Percentiles rank a stretch among this genome's conserved stretches.
Conservation (phyloP, 768 basidiomycete species). For the Fibroporia radiculosa region DNA sequence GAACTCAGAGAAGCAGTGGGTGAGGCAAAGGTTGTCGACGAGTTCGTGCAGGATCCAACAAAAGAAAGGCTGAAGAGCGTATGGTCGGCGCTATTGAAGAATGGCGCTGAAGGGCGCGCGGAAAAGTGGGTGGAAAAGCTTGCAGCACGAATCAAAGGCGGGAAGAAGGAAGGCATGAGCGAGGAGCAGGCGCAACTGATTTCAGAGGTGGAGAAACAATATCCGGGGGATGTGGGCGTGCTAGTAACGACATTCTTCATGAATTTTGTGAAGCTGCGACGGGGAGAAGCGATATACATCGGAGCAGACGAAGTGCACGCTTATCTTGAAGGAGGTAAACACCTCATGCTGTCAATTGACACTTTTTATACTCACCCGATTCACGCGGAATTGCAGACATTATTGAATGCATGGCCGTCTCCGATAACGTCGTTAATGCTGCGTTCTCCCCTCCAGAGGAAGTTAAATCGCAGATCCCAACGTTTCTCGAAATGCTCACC, state of each 20-base stretch:
- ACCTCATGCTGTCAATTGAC: slow-evolving; percentile 3
- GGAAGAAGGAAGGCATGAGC: slow-evolving; percentile 13
- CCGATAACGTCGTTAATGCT: slow-evolving; percentile 52
- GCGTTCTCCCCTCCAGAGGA: slow-evolving; percentile 28
- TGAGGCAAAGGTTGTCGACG: slow-evolving; percentile 22
- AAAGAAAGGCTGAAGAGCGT: slow-evolving; percentile 29
- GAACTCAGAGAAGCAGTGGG: slow-evolving; percentile 37
- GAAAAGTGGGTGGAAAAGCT: slow-evolving; percentile 25
- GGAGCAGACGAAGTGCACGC: slow-evolving; percentile 52
- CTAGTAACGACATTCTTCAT: slow-evolving; percentile 43
- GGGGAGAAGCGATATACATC: slow-evolving; percentile 47
- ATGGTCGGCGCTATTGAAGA: slow-evolving; percentile 34
- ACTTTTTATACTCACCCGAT: neutral
- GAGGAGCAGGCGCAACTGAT: slow-evolving; percentile 27
- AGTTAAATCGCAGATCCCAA: slow-evolving; percentile 10
- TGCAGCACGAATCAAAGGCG: slow-evolving; percentile 19
- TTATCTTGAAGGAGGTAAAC: slow-evolving; percentile 46
- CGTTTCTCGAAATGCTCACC: slow-evolving; percentile 20
- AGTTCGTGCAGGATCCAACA: slow-evolving; percentile 25
- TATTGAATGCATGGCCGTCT: slow-evolving; percentile 54
- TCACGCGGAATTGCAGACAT: slow-evolving; percentile 31
- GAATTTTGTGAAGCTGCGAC: slow-evolving; percentile 42
- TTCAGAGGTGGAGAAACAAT: slow-evolving; percentile 36
- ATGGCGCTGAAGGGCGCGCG: slow-evolving; percentile 22
- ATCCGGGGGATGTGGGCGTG: slow-evolving; percentile 47